Percentiles rank a stretch among this genome's conserved stretches.
These are phyloP conservation scores for Cynara cardunculus DNA, from an alignment of 129 eudicot genomes.

Conservation along the genomic window DNA sequence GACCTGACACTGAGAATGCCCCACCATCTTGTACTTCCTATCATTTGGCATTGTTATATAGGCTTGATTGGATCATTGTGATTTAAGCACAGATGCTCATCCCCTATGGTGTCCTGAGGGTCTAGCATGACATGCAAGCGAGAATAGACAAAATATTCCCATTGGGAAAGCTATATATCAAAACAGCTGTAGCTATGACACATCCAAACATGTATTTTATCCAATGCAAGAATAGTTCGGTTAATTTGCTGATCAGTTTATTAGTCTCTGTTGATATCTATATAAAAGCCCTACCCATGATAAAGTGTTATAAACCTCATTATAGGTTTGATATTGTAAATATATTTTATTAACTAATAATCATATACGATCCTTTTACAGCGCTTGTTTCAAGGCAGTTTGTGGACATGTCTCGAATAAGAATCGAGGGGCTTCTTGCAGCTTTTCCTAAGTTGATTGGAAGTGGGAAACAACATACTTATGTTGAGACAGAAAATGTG, in stretches of 20 bases:
- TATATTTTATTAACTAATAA: not conserved
- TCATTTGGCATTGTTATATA: not conserved
- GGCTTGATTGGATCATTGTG: not conserved
- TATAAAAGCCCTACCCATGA: not conserved
- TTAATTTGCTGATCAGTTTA: not conserved
- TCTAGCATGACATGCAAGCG: not conserved
- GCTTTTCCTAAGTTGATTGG: conserved; percentile 95
- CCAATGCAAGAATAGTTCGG: not conserved
- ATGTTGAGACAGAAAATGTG: conserved; percentile 90
- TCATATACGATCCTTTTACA: conserved; percentile 36
- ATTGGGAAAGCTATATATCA: not conserved
- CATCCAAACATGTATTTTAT: not conserved
- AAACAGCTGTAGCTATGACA: not conserved
- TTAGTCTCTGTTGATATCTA: not conserved
- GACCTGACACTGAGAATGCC: not conserved
- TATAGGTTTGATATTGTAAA: not conserved
- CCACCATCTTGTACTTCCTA: not conserved
- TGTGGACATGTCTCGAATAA: conserved; percentile 87
- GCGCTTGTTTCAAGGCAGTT: conserved; percentile 95
- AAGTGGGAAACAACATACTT: conserved; percentile 93
- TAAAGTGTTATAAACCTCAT: not conserved
- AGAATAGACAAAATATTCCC: not conserved
- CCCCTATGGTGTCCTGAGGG: not conserved
- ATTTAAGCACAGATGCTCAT: not conserved
- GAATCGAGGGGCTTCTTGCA: conserved; percentile 97